A percentile compares a stretch with the other conserved stretches of the same genome.
phyloP scores from a whole-genome alignment of 257 asterid genomes.

The Mentha longifolia region DNA sequence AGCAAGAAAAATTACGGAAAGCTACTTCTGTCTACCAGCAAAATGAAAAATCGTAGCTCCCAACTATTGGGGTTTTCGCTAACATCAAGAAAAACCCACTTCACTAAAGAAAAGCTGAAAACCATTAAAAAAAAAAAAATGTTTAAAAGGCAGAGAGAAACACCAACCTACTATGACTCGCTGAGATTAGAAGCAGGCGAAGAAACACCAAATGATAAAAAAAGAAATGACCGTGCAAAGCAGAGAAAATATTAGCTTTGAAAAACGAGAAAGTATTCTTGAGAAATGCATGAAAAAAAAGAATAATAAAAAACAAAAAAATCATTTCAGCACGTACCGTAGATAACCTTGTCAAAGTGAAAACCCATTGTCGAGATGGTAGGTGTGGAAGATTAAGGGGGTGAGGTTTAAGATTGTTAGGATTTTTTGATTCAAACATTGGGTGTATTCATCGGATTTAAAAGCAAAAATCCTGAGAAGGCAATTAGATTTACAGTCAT shows the following conservation, averaged over 20 bases:
- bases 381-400: too few relatives aligned
- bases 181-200: background rate
- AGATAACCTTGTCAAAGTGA: constrained; percentile 23
- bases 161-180: background rate
- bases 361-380: too few relatives aligned
- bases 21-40: constrained; percentile 8
- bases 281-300: constrained; percentile 23
- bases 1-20: background rate
- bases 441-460: too few relatives aligned
- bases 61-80: background rate
- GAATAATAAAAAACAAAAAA: too few relatives aligned
- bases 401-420: too few relatives aligned
- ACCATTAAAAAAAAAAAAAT: background rate
- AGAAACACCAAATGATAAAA: background rate
- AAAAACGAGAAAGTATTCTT: background rate
- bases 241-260: background rate
- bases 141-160: background rate
- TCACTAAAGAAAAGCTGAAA: background rate
- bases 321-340: constrained; percentile 27
- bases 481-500: too few relatives aligned
- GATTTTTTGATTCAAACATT: too few relatives aligned
- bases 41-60: background rate
- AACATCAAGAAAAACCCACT: background rate
- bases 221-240: too few relatives aligned
- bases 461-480: too few relatives aligned